Conservation (phyloP, 495 filamentous ascomycete genomes). For the Thozetella sp. region DNA sequence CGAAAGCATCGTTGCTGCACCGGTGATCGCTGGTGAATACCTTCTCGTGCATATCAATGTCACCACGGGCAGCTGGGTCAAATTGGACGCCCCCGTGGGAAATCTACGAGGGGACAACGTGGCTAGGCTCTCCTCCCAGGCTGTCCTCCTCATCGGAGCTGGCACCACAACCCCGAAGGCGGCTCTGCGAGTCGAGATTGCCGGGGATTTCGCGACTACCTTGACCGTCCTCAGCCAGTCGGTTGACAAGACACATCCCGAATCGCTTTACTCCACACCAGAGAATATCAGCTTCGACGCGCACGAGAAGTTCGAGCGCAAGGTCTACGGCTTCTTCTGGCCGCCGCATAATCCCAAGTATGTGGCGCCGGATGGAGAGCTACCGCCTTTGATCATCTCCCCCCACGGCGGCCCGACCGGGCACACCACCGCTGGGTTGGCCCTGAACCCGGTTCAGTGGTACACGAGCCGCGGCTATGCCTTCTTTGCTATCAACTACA, state of each 20-base stretch:
- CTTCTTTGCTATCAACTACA: constrained; percentile 49
- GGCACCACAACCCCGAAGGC: constrained; percentile 17
- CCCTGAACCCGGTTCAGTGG: constrained; percentile 41
- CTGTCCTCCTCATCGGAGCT: constrained; percentile 23
- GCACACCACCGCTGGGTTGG: constrained; percentile 27
- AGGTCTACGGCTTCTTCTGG: constrained; percentile 44
- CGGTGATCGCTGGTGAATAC: constrained; percentile 19
- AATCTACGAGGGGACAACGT: constrained; percentile 13
- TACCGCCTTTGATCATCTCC: constrained; percentile 47
- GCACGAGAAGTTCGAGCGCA: constrained; percentile 14
- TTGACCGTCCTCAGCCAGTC: constrained; percentile 9
- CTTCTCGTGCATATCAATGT: constrained; percentile 31
- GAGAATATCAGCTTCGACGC: constrained; percentile 35
- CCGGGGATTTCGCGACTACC: constrained; percentile 5
- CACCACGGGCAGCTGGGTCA: constrained; percentile 8
- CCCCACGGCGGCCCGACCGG: constrained; percentile 54
- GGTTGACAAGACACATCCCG: constrained; percentile 19
- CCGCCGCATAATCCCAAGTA: constrained; percentile 45
- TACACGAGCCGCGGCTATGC: constrained; percentile 54
- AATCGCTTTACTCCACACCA: constrained; percentile 27
- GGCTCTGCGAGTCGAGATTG: constrained; percentile 23
- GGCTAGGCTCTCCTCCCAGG: constrained; percentile 14
- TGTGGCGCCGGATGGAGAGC: constrained; percentile 17
- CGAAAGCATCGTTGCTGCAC: constrained; percentile 32
- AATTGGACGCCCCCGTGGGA: constrained; percentile 10